A percentile compares a stretch with the other conserved stretches of the same genome.
phyloP scores from a whole-genome alignment of 139 green algal species.

The Chlorella sp. region DNA sequence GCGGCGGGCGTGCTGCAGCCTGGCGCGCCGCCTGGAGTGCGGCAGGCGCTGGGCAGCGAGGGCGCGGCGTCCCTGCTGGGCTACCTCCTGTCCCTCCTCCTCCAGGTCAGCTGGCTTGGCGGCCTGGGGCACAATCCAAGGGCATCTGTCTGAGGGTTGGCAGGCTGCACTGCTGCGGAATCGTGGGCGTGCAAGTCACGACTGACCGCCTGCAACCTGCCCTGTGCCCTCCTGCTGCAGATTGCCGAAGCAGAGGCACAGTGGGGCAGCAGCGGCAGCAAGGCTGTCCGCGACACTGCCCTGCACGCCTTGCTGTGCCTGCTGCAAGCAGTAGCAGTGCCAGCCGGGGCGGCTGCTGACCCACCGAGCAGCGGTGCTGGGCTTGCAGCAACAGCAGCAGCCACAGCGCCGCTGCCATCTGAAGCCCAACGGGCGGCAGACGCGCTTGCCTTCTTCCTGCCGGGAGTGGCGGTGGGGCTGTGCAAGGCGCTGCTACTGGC shows the following conservation, averaged over 20 bases:
- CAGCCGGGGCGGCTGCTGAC: neutral
- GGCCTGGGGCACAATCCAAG: no score
- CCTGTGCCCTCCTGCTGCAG: conserved; percentile 16
- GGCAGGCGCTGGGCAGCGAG: conserved; percentile 13
- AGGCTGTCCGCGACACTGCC: conserved; percentile 50
- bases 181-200: no score
- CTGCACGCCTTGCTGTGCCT: conserved; percentile 51
- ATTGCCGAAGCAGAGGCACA: conserved; percentile 55
- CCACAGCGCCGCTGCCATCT: neutral
- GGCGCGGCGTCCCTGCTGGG: conserved; percentile 50
- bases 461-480: conserved; percentile 66
- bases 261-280: conserved; percentile 57
- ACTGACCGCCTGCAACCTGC: no score
- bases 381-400: neutral
- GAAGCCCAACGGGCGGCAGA: conserved; percentile 37
- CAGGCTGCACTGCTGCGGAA: no score
- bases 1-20: neutral
- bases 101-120: conserved; percentile 28
- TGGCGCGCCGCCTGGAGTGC: neutral
- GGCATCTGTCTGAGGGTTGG: no score
- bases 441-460: conserved; percentile 72
- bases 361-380: neutral
- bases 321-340: conserved; percentile 16
- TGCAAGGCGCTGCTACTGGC: conserved; percentile 53
- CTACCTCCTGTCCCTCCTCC: conserved; percentile 47